phyloP scores from a whole-genome alignment of 495 filamentous ascomycete genomes.

The Podospora didyma region DNA sequence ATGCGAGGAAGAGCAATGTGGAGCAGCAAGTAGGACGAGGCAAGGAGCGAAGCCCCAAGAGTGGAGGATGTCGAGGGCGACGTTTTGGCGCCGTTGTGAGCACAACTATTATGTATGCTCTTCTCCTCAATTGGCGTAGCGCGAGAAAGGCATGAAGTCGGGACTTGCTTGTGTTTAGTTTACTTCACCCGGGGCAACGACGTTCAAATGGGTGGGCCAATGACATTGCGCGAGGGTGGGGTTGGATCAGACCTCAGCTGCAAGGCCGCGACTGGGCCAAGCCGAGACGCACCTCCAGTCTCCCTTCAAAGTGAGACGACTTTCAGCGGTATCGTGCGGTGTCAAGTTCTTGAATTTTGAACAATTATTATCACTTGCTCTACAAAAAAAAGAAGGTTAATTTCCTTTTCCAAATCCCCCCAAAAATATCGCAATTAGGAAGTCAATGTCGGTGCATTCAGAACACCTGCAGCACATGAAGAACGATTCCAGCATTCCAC shows the following conservation, averaged over 20 bases:
- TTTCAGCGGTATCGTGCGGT: too few relatives aligned
- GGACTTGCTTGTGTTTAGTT: conserved; percentile 17
- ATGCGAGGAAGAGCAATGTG: conserved; percentile 26
- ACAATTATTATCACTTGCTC: too few relatives aligned
- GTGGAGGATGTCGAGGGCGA: conserved; percentile 20
- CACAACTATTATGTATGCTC: conserved; percentile 16
- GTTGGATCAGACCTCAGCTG: neutral
- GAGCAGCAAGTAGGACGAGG: conserved; percentile 24
- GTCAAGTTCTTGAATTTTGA: too few relatives aligned
- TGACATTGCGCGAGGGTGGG: conserved; percentile 3
- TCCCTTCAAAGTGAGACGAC: too few relatives aligned
- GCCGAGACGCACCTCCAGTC: too few relatives aligned
- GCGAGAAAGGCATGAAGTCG: conserved; percentile 12
- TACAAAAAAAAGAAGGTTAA: too few relatives aligned
- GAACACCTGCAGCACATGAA: too few relatives aligned
- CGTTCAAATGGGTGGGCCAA: conserved; percentile 2
- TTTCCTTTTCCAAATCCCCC: too few relatives aligned
- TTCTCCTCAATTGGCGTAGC: conserved; percentile 27
- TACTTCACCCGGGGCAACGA: conserved; percentile 30
- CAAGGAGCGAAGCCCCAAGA: conserved; percentile 31
- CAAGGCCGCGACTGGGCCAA: too few relatives aligned
- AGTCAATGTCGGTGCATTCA: too few relatives aligned
- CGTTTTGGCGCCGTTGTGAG: conserved; percentile 22
- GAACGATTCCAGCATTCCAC: too few relatives aligned
- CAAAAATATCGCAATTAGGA: too few relatives aligned